Conservation (phyloP, 805 yeast genomes). For the Vanderwaltozyma tropicalis region DNA sequence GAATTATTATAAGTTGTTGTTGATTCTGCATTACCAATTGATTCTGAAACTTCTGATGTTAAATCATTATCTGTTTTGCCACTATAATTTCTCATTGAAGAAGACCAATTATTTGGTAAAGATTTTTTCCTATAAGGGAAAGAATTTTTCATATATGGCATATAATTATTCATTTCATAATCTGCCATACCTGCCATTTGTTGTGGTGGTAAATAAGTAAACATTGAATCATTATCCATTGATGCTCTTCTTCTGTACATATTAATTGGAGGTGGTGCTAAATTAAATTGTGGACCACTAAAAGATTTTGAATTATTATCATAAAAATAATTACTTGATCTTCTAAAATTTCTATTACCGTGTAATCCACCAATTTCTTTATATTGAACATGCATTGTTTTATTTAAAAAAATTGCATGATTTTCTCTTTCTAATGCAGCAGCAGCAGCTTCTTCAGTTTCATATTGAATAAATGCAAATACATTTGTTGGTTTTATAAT, state of each 20-base stretch:
- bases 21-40: slow-evolving; percentile 13
- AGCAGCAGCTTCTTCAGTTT: slow-evolving; percentile 64
- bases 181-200: slow-evolving; percentile 10
- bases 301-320: slow-evolving; percentile 6
- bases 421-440: slow-evolving; percentile 80
- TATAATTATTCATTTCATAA: slow-evolving; percentile 12
- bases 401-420: slow-evolving; percentile 61
- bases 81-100: slow-evolving; percentile 8
- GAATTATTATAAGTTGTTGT: slow-evolving; percentile 19
- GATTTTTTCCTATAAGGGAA: slow-evolving; percentile 16
- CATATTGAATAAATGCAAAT: slow-evolving; percentile 67
- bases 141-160: slow-evolving; percentile 10
- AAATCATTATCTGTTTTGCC: slow-evolving; percentile 11
- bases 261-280: slow-evolving; percentile 80
- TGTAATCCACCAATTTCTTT: slow-evolving; percentile 40
- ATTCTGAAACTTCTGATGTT: slow-evolving; percentile 17
- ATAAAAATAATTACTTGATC: slow-evolving; percentile 14
- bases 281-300: slow-evolving; percentile 33
- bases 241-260: slow-evolving; percentile 36
- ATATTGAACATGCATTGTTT: slow-evolving; percentile 78
- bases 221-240: slow-evolving; percentile 4
- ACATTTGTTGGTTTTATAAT: slow-evolving; percentile 41
- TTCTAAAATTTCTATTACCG: slow-evolving; percentile 15
- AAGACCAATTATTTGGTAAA: slow-evolving; percentile 12
- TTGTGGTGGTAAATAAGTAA: slow-evolving; percentile 5